A percentile compares a stretch with the other conserved stretches of the same genome.
phyloP scores from a whole-genome alignment of 345 rosid genomes.

The Populus pruinosa region DNA sequence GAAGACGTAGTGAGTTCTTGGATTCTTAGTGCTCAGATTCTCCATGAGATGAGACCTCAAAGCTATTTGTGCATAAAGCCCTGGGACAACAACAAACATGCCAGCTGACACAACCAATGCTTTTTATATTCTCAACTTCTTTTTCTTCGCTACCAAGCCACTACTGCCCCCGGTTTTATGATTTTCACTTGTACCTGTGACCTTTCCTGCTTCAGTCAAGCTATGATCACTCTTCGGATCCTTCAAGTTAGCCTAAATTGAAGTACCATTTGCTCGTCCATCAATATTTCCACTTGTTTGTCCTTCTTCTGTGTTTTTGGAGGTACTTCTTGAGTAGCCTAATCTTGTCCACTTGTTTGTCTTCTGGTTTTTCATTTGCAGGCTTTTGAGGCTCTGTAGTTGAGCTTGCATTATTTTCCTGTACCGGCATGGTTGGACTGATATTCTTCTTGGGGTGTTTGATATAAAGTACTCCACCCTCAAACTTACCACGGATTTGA shows the following conservation, averaged over 20 bases:
- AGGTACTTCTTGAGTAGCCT: background rate
- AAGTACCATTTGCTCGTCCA: background rate
- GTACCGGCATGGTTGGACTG: background rate
- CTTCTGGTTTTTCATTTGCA: background rate
- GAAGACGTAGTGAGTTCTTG: background rate
- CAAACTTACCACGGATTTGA: constrained; percentile 33
- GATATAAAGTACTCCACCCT: constrained; percentile 22
- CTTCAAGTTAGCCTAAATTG: background rate
- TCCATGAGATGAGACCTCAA: constrained; percentile 14
- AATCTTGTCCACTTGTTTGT: background rate
- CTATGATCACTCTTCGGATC: background rate
- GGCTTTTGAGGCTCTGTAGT: background rate
- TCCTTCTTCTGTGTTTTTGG: background rate
- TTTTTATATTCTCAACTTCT: constrained; percentile 17
- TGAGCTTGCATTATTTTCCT: background rate
- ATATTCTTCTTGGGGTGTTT: constrained; percentile 29
- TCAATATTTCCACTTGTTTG: background rate
- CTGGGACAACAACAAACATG: constrained; percentile 22
- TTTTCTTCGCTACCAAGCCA: constrained; percentile 14
- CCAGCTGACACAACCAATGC: constrained; percentile 16
- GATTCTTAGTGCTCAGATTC: constrained; percentile 12
- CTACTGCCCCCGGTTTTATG: background rate
- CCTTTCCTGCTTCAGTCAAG: constrained; percentile 4
- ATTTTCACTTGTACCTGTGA: background rate
- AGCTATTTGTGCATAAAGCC: constrained; percentile 22